Conservation (phyloP, 805 yeast species). For the Zygosaccharomyces bailii region DNA sequence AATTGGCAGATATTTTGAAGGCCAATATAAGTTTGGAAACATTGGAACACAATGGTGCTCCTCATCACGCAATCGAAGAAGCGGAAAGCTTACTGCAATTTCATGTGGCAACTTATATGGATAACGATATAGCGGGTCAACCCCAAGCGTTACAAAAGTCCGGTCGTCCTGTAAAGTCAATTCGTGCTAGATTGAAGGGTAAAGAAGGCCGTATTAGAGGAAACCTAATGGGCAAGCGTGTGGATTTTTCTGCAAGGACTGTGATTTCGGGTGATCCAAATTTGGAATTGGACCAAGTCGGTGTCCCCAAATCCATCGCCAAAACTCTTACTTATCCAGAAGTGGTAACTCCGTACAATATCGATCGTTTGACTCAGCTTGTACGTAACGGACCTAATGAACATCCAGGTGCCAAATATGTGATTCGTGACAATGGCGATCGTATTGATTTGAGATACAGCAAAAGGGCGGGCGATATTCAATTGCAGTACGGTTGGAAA, state of each 20-base stretch:
- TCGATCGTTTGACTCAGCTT: constrained; percentile 84
- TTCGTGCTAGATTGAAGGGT: constrained; percentile 99
- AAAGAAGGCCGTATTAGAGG: constrained; percentile 99
- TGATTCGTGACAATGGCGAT: constrained; percentile 97
- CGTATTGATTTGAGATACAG: constrained; percentile 96
- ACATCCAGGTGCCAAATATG: constrained; percentile 99
- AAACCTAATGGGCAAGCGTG: constrained; percentile 99
- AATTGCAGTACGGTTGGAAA: constrained; percentile 97
- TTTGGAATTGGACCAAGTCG: constrained; percentile 95
- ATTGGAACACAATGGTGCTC: constrained; percentile 97
- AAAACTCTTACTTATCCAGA: constrained; percentile 95
- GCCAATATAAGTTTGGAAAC: constrained; percentile 97
- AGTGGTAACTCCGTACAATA: constrained; percentile 95
- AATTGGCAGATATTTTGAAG: constrained; percentile 92
- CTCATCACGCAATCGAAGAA: constrained; percentile 96
- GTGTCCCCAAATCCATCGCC: constrained; percentile 97
- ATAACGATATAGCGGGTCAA: constrained; percentile 98
- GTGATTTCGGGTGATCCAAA: constrained; percentile 99
- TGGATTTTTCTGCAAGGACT: constrained; percentile 97
- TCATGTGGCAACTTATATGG: constrained; percentile 99
- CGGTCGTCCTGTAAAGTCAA: constrained; percentile 97
- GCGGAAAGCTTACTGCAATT: constrained; percentile 93
- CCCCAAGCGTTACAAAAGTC: constrained; percentile 98
- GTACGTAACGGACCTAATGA: constrained; percentile 98
- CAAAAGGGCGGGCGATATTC: constrained; percentile 97